These are phyloP conservation scores for Penicillium brasilianum DNA, from an alignment of 2,329 filamentous ascomycete genomes.

Conservation along the genomic window DNA sequence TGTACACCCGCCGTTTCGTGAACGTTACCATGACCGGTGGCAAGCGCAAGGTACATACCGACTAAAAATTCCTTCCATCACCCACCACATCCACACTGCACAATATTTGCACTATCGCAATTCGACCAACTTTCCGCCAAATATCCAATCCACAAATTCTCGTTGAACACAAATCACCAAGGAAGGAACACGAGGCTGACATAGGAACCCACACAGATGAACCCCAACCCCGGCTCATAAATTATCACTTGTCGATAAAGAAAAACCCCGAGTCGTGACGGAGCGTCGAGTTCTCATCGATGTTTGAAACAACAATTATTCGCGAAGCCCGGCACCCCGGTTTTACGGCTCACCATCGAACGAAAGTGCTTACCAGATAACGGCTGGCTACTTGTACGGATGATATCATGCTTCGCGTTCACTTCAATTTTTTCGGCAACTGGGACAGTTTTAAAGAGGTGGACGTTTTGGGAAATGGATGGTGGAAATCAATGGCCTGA, in stretches of 20 bases:
- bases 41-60: conserved; percentile 84
- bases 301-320: conserved; percentile 29
- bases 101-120: not conserved
- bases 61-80: conserved; percentile 23
- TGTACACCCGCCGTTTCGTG: conserved; percentile 96
- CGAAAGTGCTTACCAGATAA: conserved; percentile 31
- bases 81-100: conserved; percentile 31
- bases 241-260: conserved; percentile 32
- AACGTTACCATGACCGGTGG: conserved; percentile 97
- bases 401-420: conserved; percentile 38
- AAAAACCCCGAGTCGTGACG: conserved; percentile 30
- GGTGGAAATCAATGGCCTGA: conserved; percentile 27
- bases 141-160: not conserved
- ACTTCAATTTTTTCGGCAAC: conserved; percentile 36
- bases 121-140: not conserved
- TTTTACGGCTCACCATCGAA: conserved; percentile 31
- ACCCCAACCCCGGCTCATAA: conserved; percentile 81
- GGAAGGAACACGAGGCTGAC: conserved; percentile 25
- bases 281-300: conserved; percentile 31
- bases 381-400: conserved; percentile 38
- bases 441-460: conserved; percentile 30
- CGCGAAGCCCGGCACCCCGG: conserved; percentile 26
- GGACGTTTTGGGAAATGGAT: conserved; percentile 27
- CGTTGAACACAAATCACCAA: not conserved
- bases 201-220: conserved; percentile 65